Evolutionary conservation across 2,329 filamentous ascomycete species (phyloP).

Genomic region (Lachnellula suecica): DNA sequence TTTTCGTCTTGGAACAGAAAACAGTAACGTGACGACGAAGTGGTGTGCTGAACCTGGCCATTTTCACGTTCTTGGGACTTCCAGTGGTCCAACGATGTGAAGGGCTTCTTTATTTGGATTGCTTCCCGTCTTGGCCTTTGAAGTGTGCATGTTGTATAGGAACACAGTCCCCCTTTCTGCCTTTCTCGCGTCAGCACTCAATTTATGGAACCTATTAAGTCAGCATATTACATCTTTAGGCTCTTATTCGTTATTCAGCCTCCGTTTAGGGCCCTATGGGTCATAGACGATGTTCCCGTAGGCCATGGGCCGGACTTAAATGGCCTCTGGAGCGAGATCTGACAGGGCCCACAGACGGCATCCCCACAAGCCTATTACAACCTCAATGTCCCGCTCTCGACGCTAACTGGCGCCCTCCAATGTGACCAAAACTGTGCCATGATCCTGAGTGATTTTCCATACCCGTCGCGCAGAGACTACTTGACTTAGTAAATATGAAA

Average conservation of each 20-base stretch:
- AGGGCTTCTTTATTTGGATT: not conserved
- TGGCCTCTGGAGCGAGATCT: not conserved
- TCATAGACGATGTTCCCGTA: not conserved
- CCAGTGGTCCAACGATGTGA: not conserved
- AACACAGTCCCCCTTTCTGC: constrained; percentile 10
- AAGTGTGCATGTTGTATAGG: not conserved
- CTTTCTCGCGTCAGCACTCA: constrained; percentile 21
- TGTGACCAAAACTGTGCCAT: constrained; percentile 2
- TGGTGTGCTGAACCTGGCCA: constrained; percentile 25
- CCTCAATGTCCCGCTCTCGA: constrained; percentile 13
- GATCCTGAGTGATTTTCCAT: constrained; percentile 5
- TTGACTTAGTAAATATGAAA: constrained; percentile 3
- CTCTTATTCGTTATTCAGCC: constrained; percentile 18
- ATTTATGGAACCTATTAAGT: constrained; percentile 24
- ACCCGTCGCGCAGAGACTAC: constrained; percentile 9
- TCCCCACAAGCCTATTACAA: constrained; percentile 22
- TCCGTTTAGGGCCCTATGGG: not conserved
- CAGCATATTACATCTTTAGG: constrained; percentile 6
- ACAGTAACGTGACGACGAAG: constrained; percentile 30
- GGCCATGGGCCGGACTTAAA: not conserved
- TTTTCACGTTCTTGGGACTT: not conserved
- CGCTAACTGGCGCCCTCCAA: constrained; percentile 22
- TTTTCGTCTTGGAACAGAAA: constrained; percentile 19
- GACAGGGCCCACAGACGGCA: constrained; percentile 7
- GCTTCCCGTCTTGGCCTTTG: not conserved